Conservation (phyloP, 163 green algal genomes). For the Chlamydomonas reinhardtii region DNA sequence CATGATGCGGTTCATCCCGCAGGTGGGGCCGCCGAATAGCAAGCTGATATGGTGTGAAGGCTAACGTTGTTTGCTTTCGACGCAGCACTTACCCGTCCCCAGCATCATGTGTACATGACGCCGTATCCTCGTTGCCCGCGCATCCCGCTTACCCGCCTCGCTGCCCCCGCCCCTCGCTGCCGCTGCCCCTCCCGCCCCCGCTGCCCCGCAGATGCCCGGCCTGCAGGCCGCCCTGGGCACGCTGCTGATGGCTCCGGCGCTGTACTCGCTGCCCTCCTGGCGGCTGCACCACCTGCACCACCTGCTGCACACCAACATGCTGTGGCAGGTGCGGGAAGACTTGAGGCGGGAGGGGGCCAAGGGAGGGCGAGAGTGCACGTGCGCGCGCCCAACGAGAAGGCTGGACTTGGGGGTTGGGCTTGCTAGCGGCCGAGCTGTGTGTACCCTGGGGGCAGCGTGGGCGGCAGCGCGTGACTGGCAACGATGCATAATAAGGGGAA, state of each 20-base stretch:
- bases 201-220: neutral
- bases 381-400: too few species aligned
- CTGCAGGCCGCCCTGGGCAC: slow-evolving; percentile 44
- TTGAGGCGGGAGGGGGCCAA: too few species aligned
- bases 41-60: too few species aligned
- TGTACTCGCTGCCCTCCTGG: slow-evolving; percentile 57
- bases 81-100: too few species aligned
- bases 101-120: too few species aligned
- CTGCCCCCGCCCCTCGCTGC: neutral
- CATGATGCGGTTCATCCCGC: slow-evolving; percentile 32
- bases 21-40: slow-evolving; percentile 12
- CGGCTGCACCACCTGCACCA: slow-evolving; percentile 39
- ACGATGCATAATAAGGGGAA: too few species aligned
- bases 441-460: too few species aligned
- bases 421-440: too few species aligned
- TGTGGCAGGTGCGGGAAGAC: slow-evolving; percentile 40
- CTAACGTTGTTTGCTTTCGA: too few species aligned
- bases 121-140: too few species aligned
- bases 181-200: neutral
- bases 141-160: neutral
- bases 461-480: too few species aligned
- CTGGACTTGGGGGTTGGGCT: too few species aligned
- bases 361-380: neutral
- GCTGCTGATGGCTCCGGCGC: slow-evolving; percentile 61
- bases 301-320: slow-evolving; percentile 52